Evolutionary conservation across 164 flowering plant species (phyloP).

Genomic region (Chloranthus sessilifolius): DNA sequence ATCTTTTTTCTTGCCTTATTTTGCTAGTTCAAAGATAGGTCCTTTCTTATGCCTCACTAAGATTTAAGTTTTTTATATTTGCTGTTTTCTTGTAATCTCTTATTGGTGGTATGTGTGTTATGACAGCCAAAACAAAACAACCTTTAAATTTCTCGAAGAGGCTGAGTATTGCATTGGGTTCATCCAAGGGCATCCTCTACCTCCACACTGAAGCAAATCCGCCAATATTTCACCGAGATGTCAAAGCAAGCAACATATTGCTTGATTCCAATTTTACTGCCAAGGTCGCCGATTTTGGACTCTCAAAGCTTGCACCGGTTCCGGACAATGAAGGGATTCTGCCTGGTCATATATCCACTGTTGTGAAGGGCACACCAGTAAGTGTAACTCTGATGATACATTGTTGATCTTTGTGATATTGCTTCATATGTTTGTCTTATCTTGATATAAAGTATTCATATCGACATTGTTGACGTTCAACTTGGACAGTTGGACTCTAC

Average conservation of each 20-base stretch:
- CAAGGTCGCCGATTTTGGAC: constrained; percentile 38
- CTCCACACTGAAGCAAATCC: constrained; percentile 42
- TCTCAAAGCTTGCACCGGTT: constrained; percentile 30
- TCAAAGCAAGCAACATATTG: constrained; percentile 40
- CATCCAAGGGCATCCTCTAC: constrained; percentile 36
- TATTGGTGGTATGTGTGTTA: constrained; percentile 1
- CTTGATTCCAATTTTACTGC: constrained; percentile 32
- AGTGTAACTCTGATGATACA: background rate
- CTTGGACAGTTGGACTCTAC: background rate
- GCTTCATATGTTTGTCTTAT: background rate
- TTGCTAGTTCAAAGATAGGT: too few relatives aligned
- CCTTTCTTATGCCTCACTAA: too few relatives aligned
- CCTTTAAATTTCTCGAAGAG: constrained; percentile 23
- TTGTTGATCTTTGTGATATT: background rate
- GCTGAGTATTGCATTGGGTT: constrained; percentile 28
- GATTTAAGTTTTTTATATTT: too few relatives aligned
- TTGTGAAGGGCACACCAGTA: constrained; percentile 41
- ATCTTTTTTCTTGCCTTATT: background rate
- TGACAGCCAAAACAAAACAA: constrained; percentile 23
- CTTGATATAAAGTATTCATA: background rate
- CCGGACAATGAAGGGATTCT: constrained; percentile 19
- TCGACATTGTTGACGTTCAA: background rate
- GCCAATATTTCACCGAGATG: constrained; percentile 37
- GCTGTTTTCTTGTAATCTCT: too few relatives aligned
- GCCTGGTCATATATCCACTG: constrained; percentile 26